Base-by-base conservation (phyloP, 1,139 yeast genomes). In the Blastobotrys aristatus region DNA sequence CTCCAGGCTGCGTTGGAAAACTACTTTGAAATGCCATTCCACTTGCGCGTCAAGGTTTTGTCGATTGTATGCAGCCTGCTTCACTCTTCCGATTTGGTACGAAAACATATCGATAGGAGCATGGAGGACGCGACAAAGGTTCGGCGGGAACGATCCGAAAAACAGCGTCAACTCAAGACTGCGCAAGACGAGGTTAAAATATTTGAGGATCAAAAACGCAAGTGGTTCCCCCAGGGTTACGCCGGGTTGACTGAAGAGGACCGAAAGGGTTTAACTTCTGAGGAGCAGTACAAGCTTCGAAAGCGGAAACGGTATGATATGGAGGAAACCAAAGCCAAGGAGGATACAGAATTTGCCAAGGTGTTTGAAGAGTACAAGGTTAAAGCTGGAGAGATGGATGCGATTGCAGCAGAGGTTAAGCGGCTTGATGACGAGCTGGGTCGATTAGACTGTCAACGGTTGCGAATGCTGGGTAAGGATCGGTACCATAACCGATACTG, bases 401-500 rank as follows among this genome's bases (percentile, higher is more conserved):
- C 50, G 29, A 47, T 57, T 18, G 40, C 41, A 2, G 58, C 55
- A 14, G 47, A 52, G 32, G 55, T 54, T 67, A 27, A 62, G 64
- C 43, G 70, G 80, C 55, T 57, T n/a, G 68, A 62, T 21, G 55
- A 53, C 16, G 63, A 63, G 44, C 54, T 71, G 22, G 58, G 65
- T 2, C 58, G 57, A 16, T 55, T 66, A 16, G 96, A 90, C 60
- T 75, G 85, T 53, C 96, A 89, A 63, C 70, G 98, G 51, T 76
- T 89, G 39, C 78, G 79, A 50, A 72, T 80, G 43, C 69, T 92
- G 26, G 99, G 99, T 4, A 77, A 81, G 54, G 99, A 92, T 64
- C 72, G 96, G 47, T 77, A 79, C 53, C 88, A 73, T 63, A 94
- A 92, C 67, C 73, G 92, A 55, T 92, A 90, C 64, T 94, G 96